Base-by-base conservation (phyloP, 768 basidiomycete genomes). In the Suillus paluster region DNA sequence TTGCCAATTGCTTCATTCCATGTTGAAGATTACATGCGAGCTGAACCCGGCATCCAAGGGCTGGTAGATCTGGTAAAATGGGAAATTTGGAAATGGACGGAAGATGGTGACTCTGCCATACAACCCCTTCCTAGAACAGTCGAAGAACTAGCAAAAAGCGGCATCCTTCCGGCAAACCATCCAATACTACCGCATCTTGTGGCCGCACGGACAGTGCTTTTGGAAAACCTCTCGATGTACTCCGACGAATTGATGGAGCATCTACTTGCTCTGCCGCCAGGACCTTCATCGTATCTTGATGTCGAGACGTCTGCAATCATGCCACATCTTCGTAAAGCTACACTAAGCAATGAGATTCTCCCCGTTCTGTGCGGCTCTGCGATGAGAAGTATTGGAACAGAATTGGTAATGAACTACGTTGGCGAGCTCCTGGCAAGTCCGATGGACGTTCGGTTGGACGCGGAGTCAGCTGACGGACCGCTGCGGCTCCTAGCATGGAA, bases 311-410 rank as follows among this genome's bases (percentile, higher is more conserved):
- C 78, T 11, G 73, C 78, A 11, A 83, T 95, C 59, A 75, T 92
- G 48, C 80, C 82, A 25, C 83, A 86, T 67, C 81, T 95, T 30
- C 89, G 94, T 27, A 77, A 79, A 15, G 86, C 90, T 14, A 91
- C 90, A 4, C 70, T 93, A 34, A 74, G 75, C 15, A 86, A 86
- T 61, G 80, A 86, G 8, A 81, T 94, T 25, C 78, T 95, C 4
- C 94, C 94, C 10, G 87, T 95, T 19, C 71, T 95, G 14, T 94
- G 93, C 67, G 94, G 94, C 11, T 89, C 94, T 19, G 94, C 94
- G 1, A 79, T 87, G 74, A 89, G 86, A 67, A 84, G 92, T 69
- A 84, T 95, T 45, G 94, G 94, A 36, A 95, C 92, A 3, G 86
- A 92, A 62, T 73, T 91, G 25, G 79, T 92, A 8, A 83, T 95